Evolutionary conservation across 176 grass and related monocot genomes (phyloP).

Genomic region (Juncus effusus): DNA sequence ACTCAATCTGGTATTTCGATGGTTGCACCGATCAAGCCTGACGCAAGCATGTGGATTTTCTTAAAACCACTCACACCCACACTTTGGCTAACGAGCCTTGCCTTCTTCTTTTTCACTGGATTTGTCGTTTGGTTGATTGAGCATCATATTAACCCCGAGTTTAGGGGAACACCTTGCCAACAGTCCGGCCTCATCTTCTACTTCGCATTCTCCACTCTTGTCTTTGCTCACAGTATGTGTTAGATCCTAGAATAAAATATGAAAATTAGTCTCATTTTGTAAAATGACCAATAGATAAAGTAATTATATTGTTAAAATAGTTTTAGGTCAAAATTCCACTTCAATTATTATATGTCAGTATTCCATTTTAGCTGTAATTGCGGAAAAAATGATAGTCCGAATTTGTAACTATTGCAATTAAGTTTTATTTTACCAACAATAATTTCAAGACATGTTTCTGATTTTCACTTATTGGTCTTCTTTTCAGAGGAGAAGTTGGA

Average conservation of each 20-base stretch:
- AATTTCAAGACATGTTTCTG: neutral
- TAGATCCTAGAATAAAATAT: neutral
- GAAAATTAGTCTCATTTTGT: neutral
- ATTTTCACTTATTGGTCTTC: neutral
- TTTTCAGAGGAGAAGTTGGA: slow-evolving; percentile 25
- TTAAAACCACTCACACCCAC: slow-evolving; percentile 29
- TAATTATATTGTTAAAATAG: neutral
- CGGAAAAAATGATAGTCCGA: neutral
- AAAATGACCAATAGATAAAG: neutral
- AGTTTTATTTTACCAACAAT: neutral
- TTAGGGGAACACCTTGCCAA: neutral
- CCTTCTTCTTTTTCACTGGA: slow-evolving; percentile 28
- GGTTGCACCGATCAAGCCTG: slow-evolving; percentile 27
- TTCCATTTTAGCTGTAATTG: neutral
- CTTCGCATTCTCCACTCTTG: slow-evolving; percentile 42
- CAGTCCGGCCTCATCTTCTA: slow-evolving; percentile 38
- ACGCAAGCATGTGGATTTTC: slow-evolving; percentile 41
- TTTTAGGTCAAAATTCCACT: neutral
- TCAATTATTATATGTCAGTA: neutral
- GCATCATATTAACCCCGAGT: slow-evolving; percentile 5
- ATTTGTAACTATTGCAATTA: neutral
- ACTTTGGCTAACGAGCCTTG: slow-evolving; percentile 37
- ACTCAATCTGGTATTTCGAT: slow-evolving; percentile 40
- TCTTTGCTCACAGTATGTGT: slow-evolving; percentile 29
- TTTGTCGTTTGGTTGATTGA: slow-evolving; percentile 29